Evolutionary conservation across 495 filamentous ascomycete species (phyloP), one percentile per base, ranked within the genome.

Genomic region (Diplogelasinospora grovesii): DNA sequence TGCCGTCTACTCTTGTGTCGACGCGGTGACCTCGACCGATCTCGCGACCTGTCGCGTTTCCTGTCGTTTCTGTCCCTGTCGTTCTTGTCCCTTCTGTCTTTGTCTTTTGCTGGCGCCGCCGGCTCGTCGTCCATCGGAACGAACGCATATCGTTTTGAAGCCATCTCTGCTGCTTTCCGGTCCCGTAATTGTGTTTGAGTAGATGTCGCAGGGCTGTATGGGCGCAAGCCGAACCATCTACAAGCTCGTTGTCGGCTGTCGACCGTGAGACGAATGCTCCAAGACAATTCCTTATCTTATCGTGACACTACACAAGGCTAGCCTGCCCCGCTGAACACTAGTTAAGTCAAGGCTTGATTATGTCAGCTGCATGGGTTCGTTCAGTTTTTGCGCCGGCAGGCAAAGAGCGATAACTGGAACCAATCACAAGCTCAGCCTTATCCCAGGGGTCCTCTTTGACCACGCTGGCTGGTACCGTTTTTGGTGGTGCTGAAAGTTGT

Each of bases 121-220:
- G 75, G 68, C 5, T 83, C 83, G 21, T 86, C 85, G 32, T 82
- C 84, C 87, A 93, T 93, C 8, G 87, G 82, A 26, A 94, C 68
- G 16, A 94, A 71, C 8, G 79, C 74, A 59, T 94, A 94, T 51
- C 78, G 83, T 62, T 88, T 92, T 36, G 63, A 56, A 14, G 60
- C 63, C 69, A 74, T 74, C 11, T 9, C 44, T 29, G 39, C 20
- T 39, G 39, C n/a, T n/a, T n/a, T n/a, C n/a, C n/a, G n/a, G n/a
- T n/a, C n/a, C n/a, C n/a, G n/a, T n/a, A n/a, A n/a, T n/a, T n/a
- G n/a, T n/a, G n/a, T n/a, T n/a, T n/a, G n/a, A n/a, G n/a, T n/a
- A n/a, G n/a, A n/a, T n/a, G n/a, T n/a, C n/a, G n/a, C n/a, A n/a
- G n/a, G n/a, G n/a, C n/a, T n/a, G n/a, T n/a, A n/a, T n/a, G n/a